Evolutionary conservation across 148 eudicot species (phyloP), one percentile per base, ranked within the genome.

Genomic region (Rhododendron ferrugineum): DNA sequence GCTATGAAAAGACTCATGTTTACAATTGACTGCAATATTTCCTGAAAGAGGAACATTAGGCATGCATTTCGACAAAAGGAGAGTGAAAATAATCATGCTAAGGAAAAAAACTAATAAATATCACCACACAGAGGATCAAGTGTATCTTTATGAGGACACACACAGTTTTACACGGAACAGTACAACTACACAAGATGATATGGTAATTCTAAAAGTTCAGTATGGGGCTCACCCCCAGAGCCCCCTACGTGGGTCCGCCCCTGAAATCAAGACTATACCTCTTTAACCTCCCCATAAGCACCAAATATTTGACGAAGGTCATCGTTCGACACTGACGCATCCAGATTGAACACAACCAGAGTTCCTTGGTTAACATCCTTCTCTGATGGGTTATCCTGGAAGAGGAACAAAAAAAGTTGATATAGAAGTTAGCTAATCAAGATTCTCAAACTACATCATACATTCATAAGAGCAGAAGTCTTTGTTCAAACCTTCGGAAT

Each of bases 341-440:
- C 94, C 88, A 92, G 84, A 82, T 92, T 92, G 86, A 92, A 90
- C 28, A 86, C 94, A 32, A 92, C 92, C 47, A 92, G 89, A 82
- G 94, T 92, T 84, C 94, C 94, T 85, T 92, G 94, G 83, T 92
- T 92, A 40, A 90, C 72, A 88, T 92, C 94, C 82, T 92, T 92
- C 62, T 92, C 94, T 15, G 94, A 90, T 68, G 94, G 94, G 79
- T 92, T 92, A 84, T 92, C 94, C 94, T 92, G 85, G 20, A 84
- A 22, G 46, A 64, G 64, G 66, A 85, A 68, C 3, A 77, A 56
- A 14, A 64, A 80, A 18, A 56, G n/a, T 32, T 79, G 36, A 82
- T 47, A 40, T 16, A 68, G 76, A 56, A 47, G 85, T 74, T 40
- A 86, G n/a, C 44, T 10, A 46, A 84, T 40, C 47, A 85, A 52